Evolutionary conservation across 805 yeast species (phyloP), one percentile per base, ranked within the genome.

Genomic region (Metschnikowia picachoensis): DNA sequence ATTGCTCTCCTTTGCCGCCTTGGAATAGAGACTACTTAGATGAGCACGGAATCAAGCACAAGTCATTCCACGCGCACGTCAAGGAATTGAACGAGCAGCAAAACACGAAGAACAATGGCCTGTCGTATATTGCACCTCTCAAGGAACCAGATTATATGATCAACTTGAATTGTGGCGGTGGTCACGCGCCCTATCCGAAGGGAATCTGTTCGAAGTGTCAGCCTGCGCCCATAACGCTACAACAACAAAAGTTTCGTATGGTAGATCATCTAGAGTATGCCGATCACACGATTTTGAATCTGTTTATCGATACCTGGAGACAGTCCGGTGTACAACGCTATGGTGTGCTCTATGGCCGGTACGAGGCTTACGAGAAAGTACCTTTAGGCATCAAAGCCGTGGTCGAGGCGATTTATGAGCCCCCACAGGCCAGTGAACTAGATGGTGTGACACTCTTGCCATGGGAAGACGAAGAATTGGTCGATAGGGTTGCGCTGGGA

Each of bases 181-280:
- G 96, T 0, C 99, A 92, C 64, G 80, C 83, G 33, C 92, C 96
- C 8, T 94, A 96, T 89, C 98, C 99, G 1, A 76, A 72, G 43
- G 97, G 97, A 0, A 90, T 94, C 55, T 92, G 99, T 60, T 87
- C 96, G 13, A 88, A 90, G 65, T 92, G 99, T 67, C 98, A 92
- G 65, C 98, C 99, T 0, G 83, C 96, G 1, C 94, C 97, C 0
- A 88, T 94, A 49, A 91, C 98, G 0, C 72, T 94, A 51, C 95
- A 86, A 64, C 90, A 83, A 64, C 99, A 94, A 64, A 72, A 76
- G 31, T 94, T 87, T 65, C 78, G 99, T 57, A 88, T 94, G 96
- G 97, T 95, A 28, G 99, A 94, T 64, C 98, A 94, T 67, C 94
- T 94, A 29, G 99, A 94, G 63, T 87, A 91, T 64, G 81, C 88